These are phyloP conservation scores for Aspergillus tubingensis DNA, from an alignment of 2,329 filamentous ascomycete species.

Conservation along the genomic window DNA sequence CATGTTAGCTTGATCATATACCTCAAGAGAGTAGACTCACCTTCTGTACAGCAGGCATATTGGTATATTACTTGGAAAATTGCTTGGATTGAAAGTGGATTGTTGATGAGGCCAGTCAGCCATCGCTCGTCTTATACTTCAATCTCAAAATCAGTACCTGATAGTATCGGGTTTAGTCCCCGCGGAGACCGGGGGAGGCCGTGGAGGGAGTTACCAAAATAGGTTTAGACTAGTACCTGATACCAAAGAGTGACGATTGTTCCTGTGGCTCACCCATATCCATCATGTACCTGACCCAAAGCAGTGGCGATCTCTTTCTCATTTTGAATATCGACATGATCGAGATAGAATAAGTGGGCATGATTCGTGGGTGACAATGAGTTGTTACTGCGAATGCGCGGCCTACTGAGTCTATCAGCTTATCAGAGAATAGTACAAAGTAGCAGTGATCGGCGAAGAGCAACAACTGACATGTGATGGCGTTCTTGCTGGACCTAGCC, in stretches of 20 bases:
- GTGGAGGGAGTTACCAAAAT: background rate
- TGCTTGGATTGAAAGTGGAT: background rate
- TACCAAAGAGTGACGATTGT: background rate
- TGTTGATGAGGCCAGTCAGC: background rate
- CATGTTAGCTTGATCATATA: background rate
- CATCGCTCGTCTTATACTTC: background rate
- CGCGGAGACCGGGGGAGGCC: background rate
- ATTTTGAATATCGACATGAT: too few relatives aligned
- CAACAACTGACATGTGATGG: too few relatives aligned
- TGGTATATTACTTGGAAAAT: too few relatives aligned
- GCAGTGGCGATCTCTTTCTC: background rate
- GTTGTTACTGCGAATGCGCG: too few relatives aligned
- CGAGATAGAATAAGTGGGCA: too few relatives aligned
- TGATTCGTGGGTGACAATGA: too few relatives aligned
- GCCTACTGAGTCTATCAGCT: too few relatives aligned
- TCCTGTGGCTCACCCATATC: background rate
- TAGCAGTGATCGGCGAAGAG: too few relatives aligned
- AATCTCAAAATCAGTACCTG: background rate
- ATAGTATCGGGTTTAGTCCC: background rate
- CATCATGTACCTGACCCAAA: background rate
- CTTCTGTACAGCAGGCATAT: background rate
- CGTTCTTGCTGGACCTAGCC: too few relatives aligned
- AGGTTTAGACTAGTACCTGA: background rate
- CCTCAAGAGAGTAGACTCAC: background rate
- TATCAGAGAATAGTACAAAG: too few relatives aligned